Evolutionary conservation across 306 rosid species (phyloP), one percentile per base, ranked within the genome.

Genomic region (Lathyrus tuberosus): DNA sequence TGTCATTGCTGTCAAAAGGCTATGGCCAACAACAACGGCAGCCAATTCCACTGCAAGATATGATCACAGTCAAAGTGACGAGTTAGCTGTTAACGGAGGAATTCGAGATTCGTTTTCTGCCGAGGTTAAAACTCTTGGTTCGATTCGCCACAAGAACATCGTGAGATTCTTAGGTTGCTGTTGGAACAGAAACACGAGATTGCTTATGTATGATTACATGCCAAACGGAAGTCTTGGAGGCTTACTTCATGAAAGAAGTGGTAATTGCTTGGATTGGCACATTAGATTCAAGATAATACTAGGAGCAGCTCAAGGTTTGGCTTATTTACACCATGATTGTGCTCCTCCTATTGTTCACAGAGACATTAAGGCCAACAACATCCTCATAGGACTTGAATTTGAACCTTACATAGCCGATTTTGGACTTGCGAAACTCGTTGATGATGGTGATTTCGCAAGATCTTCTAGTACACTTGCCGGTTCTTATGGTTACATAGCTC

Each of bases 401-500:
- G 98, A 92, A 79, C 78, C 98, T 17, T 87, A 90, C 61, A 89
- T 92, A 17, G 96, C 89, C n/a, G 95, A 87, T 78, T 92, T 92
- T 3, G 96, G 96, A 70, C 91, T 92, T 28, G 98, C 98, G 62
- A 92, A 92, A 82, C 98, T 92, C 18, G 87, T 89, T 46, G 89
- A 89, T 58, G 86, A 84, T 74, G 87, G 84, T 26, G 87, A 87
- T 73, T 92, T 86, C 18, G 92, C 86, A 1, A 59, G 88, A 70
- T 89, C 98, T 22, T 84, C 95, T 37, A 87, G 86, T 67, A 89
- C 91, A 0, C 85, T 92, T 0, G 98, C 96, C 6, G 98, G 98
- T 38, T 92, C 98, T 75, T 92, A 89, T 72, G 98, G 98, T 56
- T 92, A 92, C 73, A 92, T 92, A 46, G 98, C 98, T 75, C 98